Percentiles rank a stretch among this genome's conserved stretches.
Evolutionary conservation across 2,329 filamentous ascomycete genomes (phyloP).

Genomic region (Colletotrichum liaoningense): DNA sequence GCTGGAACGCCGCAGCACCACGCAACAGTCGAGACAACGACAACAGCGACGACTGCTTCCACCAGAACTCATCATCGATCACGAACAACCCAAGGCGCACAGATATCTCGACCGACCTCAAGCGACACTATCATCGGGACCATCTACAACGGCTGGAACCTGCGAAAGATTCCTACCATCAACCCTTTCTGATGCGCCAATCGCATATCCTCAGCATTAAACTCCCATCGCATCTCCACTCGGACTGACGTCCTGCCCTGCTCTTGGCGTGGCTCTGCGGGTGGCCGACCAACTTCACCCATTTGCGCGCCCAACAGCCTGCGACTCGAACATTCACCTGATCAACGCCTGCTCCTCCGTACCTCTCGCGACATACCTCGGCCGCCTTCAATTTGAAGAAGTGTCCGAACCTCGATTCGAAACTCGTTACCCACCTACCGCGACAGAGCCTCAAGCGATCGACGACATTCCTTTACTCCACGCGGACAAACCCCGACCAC

Average conservation of each 20-base stretch:
- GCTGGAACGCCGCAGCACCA: constrained; percentile 2
- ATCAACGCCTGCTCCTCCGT: not conserved
- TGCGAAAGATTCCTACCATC: not conserved
- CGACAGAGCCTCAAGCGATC: constrained; percentile 13
- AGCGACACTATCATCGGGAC: not conserved
- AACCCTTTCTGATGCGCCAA: constrained; percentile 2
- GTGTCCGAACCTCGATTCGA: constrained; percentile 6
- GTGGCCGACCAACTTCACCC: constrained; percentile 17
- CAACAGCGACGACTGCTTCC: not conserved
- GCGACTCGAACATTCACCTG: not conserved
- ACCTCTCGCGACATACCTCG: not conserved
- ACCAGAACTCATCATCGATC: not conserved
- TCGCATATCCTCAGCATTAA: constrained; percentile 17
- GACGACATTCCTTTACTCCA: constrained; percentile 7
- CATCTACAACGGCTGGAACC: not conserved
- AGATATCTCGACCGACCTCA: not conserved
- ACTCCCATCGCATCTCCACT: constrained; percentile 31
- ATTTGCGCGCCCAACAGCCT: constrained; percentile 8
- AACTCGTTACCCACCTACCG: not conserved
- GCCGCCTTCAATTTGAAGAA: not conserved
- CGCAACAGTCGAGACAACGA: constrained; percentile 2
- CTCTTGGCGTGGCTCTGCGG: constrained; percentile 29
- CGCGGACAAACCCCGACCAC: constrained; percentile 7
- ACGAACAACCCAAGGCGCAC: not conserved
- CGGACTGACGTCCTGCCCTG: constrained; percentile 22